A percentile compares a stretch with the other conserved stretches of the same genome.
These are phyloP conservation scores for Boletellus sp. DNA, from an alignment of 768 basidiomycete genomes.

Conservation along the genomic window DNA sequence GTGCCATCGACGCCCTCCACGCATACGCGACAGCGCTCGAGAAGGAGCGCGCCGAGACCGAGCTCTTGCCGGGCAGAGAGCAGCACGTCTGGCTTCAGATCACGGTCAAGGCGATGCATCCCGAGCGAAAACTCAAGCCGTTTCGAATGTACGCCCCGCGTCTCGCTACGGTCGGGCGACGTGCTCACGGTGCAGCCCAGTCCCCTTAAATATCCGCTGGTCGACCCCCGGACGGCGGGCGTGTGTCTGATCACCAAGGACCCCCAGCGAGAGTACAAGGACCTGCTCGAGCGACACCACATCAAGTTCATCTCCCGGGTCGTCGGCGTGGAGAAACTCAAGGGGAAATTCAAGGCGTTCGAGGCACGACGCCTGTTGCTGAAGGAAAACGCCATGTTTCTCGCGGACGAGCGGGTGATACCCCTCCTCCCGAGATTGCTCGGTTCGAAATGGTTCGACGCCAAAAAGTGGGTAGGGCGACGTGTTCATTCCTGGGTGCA, in stretches of 20 bases:
- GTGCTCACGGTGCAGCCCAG: constrained; percentile 28
- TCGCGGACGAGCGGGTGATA: constrained; percentile 88
- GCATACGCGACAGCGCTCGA: constrained; percentile 63
- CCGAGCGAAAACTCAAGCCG: constrained; percentile 76
- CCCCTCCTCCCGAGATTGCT: constrained; percentile 84
- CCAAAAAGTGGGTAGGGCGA: constrained; percentile 78
- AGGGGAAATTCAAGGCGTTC: constrained; percentile 86
- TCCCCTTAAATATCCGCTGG: constrained; percentile 73
- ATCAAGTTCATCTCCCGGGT: constrained; percentile 92
- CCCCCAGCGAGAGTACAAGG: constrained; percentile 95
- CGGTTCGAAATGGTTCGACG: constrained; percentile 88
- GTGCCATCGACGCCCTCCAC: constrained; percentile 77
- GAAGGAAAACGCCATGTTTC: constrained; percentile 87
- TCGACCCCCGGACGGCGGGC: constrained; percentile 76
- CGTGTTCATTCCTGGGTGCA: neutral
- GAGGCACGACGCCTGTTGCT: constrained; percentile 80
- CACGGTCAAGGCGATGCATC: constrained; percentile 77
- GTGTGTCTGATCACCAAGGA: constrained; percentile 94
- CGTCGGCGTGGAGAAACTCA: constrained; percentile 86
- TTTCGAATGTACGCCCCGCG: constrained; percentile 65
- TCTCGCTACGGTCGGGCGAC: neutral
- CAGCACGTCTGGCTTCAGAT: constrained; percentile 88
- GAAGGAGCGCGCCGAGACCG: constrained; percentile 61
- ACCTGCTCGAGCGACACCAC: constrained; percentile 70
- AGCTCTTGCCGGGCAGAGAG: constrained; percentile 75